Evolutionary conservation across 2,329 filamentous ascomycete species (phyloP).

Genomic region (Mycosphaerella arachidis): DNA sequence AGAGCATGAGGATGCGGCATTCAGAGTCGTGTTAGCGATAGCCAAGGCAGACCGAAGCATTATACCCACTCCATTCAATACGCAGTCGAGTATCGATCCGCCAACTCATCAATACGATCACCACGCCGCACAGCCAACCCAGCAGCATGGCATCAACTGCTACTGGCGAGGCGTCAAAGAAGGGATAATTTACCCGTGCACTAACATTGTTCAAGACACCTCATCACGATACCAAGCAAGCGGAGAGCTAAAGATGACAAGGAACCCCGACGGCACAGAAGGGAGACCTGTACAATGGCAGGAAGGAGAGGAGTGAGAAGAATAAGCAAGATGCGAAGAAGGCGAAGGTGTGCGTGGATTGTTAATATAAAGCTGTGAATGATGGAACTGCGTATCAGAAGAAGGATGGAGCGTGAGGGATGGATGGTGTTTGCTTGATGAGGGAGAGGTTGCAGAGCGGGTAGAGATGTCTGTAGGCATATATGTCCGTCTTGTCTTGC

Average conservation of each 20-base stretch:
- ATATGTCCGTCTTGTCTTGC: too few species aligned
- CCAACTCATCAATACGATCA: background rate
- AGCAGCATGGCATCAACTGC: background rate
- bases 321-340: background rate
- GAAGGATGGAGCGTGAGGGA: background rate
- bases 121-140: too few species aligned
- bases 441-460: too few species aligned
- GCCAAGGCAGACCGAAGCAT: too few species aligned
- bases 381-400: background rate
- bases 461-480: too few species aligned
- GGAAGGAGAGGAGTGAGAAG: background rate
- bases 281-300: background rate
- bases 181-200: background rate
- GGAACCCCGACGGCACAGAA: background rate
- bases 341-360: background rate
- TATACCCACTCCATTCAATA: too few species aligned
- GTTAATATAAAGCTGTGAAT: background rate
- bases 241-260: background rate
- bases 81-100: too few species aligned
- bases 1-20: too few species aligned
- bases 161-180: background rate
- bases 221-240: background rate
- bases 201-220: background rate
- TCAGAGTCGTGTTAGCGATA: too few species aligned
- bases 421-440: too few species aligned